A percentile compares a stretch with the other conserved stretches of the same genome.
These are phyloP conservation scores for Euphrasia confusa DNA, from an alignment of 257 asterid genomes.

Conservation along the genomic window DNA sequence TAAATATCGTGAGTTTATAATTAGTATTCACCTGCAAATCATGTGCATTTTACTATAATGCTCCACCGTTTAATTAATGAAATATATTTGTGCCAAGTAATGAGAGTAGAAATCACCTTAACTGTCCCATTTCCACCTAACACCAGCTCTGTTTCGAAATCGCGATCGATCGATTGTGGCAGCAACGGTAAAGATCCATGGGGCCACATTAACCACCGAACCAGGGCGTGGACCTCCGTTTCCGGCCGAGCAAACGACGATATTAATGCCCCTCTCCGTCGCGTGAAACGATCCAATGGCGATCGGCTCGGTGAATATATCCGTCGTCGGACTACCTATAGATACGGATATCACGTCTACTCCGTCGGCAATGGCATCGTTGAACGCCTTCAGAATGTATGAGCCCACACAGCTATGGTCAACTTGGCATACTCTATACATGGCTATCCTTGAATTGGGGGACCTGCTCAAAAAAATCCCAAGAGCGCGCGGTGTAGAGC, in stretches of 20 bases:
- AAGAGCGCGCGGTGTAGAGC: too few species aligned
- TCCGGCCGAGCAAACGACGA: constrained; percentile 20
- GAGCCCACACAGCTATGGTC: constrained; percentile 31
- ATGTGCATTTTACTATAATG: too few species aligned
- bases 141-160: constrained; percentile 41
- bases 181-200: constrained; percentile 54
- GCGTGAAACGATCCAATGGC: not conserved
- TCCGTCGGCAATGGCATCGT: constrained; percentile 19
- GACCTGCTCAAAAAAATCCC: constrained; percentile 9
- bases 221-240: not conserved
- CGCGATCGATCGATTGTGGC: constrained; percentile 55
- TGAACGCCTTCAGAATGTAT: constrained; percentile 31
- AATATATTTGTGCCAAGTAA: too few species aligned
- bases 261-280: not conserved
- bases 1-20: too few species aligned
- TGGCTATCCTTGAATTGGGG: constrained; percentile 46
- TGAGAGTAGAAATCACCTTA: constrained; percentile 33
- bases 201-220: constrained; percentile 31
- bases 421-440: constrained; percentile 38
- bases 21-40: too few species aligned
- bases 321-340: too few species aligned
- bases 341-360: too few species aligned
- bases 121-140: constrained; percentile 39
- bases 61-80: too few species aligned
- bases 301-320: too few species aligned